A percentile compares a stretch with the other conserved stretches of the same genome.
phyloP scores from a whole-genome alignment of 2,329 filamentous ascomycete genomes.

The Colletotrichum sp. region DNA sequence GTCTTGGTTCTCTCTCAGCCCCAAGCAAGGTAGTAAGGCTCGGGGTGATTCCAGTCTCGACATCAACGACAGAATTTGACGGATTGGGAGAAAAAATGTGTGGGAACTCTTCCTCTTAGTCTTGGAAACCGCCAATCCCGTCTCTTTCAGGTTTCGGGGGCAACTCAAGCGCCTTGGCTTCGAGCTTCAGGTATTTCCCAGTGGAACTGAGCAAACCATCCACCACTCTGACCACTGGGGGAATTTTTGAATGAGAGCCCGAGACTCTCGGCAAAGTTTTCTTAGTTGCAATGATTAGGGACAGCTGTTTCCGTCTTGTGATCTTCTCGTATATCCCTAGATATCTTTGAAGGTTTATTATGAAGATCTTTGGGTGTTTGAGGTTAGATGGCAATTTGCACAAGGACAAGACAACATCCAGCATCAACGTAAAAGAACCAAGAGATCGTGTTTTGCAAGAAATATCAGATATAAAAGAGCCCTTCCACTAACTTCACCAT shows the following conservation, averaged over 20 bases:
- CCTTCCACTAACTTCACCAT: not conserved
- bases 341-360: fast-evolving
- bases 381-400: not conserved
- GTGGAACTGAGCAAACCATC: not conserved
- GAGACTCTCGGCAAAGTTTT: not conserved
- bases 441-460: not conserved
- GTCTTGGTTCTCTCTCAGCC: not conserved
- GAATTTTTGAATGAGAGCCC: fast-evolving
- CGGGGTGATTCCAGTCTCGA: not conserved
- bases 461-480: fast-evolving
- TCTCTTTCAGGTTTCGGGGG: not conserved
- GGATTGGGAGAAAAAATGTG: not conserved
- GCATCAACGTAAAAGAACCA: not conserved
- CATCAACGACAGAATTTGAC: not conserved
- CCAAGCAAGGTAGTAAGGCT: not conserved
- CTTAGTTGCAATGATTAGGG: not conserved
- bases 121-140: not conserved
- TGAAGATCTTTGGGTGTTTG: not conserved
- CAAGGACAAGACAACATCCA: not conserved
- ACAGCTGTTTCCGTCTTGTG: not conserved
- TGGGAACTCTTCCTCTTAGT: not conserved
- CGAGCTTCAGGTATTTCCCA: not conserved
- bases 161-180: not conserved
- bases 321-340: not conserved
- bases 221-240: fast-evolving